Evolutionary conservation across 495 filamentous ascomycete genomes (phyloP), one percentile per base, ranked within the genome.

Genomic region (Choiromyces venosus): DNA sequence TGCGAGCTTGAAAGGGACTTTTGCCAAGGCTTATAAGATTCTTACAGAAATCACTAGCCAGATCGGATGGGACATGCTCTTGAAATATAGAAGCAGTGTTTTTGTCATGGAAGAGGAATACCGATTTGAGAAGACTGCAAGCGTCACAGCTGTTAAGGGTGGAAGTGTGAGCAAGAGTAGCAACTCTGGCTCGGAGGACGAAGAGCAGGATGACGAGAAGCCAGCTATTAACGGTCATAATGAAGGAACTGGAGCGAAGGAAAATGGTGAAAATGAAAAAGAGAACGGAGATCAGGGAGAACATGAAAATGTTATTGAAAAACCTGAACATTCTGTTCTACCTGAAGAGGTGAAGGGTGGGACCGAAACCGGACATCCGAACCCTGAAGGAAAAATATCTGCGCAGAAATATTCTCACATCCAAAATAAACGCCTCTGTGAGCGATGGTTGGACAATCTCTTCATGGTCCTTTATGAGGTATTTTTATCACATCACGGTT

Each of bases 91-190:
- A 68, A 97, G 94, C 83, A 92, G 94, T 73, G 95, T 98, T 7
- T 99, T 99, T 78, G 96, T 99, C 38, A 99, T 99, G 95, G 95
- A 99, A 80, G 95, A 99, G 79, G 95, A 99, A 82, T 99, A 99
- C 77, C 88, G 96, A 21, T 90, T 88, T 69, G 95, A 99, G 83
- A 94, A 92, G 73, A 89, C 84, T 78, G 88, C 91, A 37, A 94
- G 92, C 83, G 93, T 89, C 38, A 89, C 89, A 73, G 92, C 88
- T 67, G 83, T 95, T 21, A 87, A 89, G 71, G 25, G 10, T 33
- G 89, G 88, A 69, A 88, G 87, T 40, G 56, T 72, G 42, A 69
- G 61, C 33, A 65, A 39, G 36, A 77, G 65, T 72, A 72, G 82
- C 1, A 82, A 85, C n/a, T 83, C 80, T 0, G 86, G 85, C 56